Base-by-base conservation (phyloP, 257 asterid species). In the Knoxia roxburghii region DNA sequence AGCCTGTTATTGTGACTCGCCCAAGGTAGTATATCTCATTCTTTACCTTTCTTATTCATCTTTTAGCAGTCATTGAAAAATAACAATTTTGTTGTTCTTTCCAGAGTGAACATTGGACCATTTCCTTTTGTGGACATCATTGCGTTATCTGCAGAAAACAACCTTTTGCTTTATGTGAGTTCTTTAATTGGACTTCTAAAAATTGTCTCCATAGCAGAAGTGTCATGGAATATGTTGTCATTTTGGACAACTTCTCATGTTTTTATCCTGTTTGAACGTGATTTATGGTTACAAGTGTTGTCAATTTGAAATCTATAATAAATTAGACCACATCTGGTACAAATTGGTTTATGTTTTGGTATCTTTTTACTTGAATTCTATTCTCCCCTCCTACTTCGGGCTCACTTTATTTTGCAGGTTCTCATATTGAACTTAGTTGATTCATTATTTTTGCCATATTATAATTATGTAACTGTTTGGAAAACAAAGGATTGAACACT, bases 91-190 rank as follows among this genome's bases (percentile, higher is more conserved):
- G 41, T 14, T 72, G 56, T 37, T 17, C 10, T 43, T 64, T 35
- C 52, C 90, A 93, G 97, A 76, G 75, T 64, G 64, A 84, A 67
- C 75, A 78, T 80, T 52, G 91, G 96, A 50, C 75, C 78, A 72
- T 80, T 85, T 68, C 90, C 95, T 54, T 83, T 78, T 48, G 78
- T 61, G 59, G 97, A 93, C 82, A 79, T 93, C 73, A 78, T 93
- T 56, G 91, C 80, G 79, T 79, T 93, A 87, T 80, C 94, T 37
- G 75, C 93, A 75, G 96, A 85, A 70, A 81, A 79, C 74, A 73
- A 82, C 17, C 89, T 93, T 70, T 81, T 86, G 70, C 89, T 93
- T 66, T 89, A 88, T 78, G 98, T 90, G 83, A 88, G 95, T 83
- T 82, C 66, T 71, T 72, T 64, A 57, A 60, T 51, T 76, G 75